These are phyloP conservation scores for Nitzschia sp. DNA, from an alignment of 108 stramenopile genomes.

Conservation along the genomic window DNA sequence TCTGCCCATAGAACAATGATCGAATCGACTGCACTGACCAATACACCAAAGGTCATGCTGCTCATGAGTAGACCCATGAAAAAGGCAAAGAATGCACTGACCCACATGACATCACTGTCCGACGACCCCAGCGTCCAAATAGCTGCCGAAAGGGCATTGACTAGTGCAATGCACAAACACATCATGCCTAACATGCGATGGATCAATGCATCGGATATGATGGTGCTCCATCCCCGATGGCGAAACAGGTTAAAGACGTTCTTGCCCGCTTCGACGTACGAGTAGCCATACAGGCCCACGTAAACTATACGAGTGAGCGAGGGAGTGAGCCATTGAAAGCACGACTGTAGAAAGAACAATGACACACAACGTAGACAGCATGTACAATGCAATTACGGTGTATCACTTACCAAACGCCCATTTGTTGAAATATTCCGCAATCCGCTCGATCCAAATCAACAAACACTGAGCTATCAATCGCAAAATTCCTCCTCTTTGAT, in stretches of 20 bases:
- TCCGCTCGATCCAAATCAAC: conserved; percentile 30
- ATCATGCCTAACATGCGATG: conserved; percentile 34
- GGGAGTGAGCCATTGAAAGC: background rate
- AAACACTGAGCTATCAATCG: conserved; percentile 27
- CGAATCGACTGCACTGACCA: conserved; percentile 74
- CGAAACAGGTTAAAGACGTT: conserved; percentile 52
- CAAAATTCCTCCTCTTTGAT: conserved; percentile 6
- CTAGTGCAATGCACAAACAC: conserved; percentile 48
- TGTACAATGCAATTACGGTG: background rate
- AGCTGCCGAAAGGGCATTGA: conserved; percentile 45
- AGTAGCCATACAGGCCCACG: conserved; percentile 74
- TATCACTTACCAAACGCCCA: conserved; percentile 31
- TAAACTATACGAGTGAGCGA: conserved; percentile 38
- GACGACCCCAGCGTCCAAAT: background rate
- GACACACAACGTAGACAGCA: background rate
- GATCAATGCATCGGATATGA: conserved; percentile 18
- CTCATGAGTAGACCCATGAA: conserved; percentile 14
- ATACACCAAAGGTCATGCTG: conserved; percentile 39
- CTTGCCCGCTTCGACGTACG: conserved; percentile 60
- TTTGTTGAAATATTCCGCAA: conserved; percentile 40
- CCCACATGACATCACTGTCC: conserved; percentile 28
- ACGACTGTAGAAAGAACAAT: background rate
- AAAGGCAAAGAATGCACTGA: background rate
- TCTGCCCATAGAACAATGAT: conserved; percentile 82
- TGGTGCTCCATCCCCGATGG: conserved; percentile 57